phyloP scores from a whole-genome alignment of 2,329 filamentous ascomycete genomes.

The Akanthomyces muscarius region DNA sequence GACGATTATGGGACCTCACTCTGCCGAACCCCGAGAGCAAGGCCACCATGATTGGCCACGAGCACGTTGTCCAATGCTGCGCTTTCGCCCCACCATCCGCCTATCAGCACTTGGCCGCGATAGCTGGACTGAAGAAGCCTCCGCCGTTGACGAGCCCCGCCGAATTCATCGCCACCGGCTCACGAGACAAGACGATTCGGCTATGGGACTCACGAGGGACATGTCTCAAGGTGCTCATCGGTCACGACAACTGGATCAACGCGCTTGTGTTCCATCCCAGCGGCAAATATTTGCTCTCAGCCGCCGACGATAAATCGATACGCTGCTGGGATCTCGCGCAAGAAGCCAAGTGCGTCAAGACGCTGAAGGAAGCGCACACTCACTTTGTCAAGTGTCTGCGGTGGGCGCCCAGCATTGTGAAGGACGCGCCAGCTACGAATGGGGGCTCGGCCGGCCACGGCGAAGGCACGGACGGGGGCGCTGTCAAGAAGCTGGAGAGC shows the following conservation, averaged over 20 bases:
- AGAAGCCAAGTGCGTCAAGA: conserved; percentile 85
- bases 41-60: conserved; percentile 77
- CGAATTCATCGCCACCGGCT: conserved; percentile 86
- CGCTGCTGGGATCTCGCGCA: conserved; percentile 92
- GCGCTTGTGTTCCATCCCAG: conserved; percentile 84
- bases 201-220: conserved; percentile 85
- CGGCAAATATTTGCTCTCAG: conserved; percentile 83
- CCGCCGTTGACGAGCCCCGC: conserved; percentile 69
- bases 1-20: conserved; percentile 79
- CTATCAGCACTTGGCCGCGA: conserved; percentile 69
- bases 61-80: conserved; percentile 82
- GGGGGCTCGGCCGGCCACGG: conserved; percentile 10
- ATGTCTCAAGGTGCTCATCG: conserved; percentile 75
- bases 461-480: conserved; percentile 34
- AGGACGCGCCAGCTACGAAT: conserved; percentile 45
- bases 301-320: conserved; percentile 85
- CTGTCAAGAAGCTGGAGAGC: conserved; percentile 45
- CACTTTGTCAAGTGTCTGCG: conserved; percentile 83
- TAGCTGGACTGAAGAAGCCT: conserved; percentile 80
- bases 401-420: conserved; percentile 77
- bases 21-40: conserved; percentile 63
- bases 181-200: conserved; percentile 84
- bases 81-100: conserved; percentile 75
- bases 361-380: conserved; percentile 69
- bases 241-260: conserved; percentile 94